A percentile compares a stretch with the other conserved stretches of the same genome.
Evolutionary conservation across 768 basidiomycete genomes (phyloP).

Genomic region (Boletus reticuloceps): DNA sequence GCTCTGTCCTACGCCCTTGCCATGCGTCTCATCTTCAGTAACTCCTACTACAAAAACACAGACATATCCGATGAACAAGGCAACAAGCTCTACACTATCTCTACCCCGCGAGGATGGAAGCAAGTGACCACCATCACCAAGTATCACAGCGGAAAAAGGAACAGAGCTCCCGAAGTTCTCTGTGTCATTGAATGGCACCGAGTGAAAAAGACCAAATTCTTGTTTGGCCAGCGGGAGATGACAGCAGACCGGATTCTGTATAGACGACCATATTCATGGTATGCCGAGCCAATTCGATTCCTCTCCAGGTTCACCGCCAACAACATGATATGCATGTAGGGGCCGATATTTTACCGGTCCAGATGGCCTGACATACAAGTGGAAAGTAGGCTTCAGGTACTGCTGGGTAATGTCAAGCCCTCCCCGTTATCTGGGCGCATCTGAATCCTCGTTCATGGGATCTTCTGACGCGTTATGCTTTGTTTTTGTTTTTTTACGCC

Average conservation of each 20-base stretch:
- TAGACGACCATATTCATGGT: slow-evolving; percentile 11
- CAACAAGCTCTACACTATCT: slow-evolving; percentile 18
- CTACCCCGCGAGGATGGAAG: slow-evolving; percentile 13
- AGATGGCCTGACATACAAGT: slow-evolving; percentile 32
- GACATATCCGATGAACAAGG: slow-evolving; percentile 15
- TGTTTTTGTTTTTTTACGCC: not conserved
- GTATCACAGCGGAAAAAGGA: not conserved
- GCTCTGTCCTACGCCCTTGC: not conserved
- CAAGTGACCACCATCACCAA: slow-evolving; percentile 13
- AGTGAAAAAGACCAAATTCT: slow-evolving; percentile 25
- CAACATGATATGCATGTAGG: slow-evolving; percentile 5
- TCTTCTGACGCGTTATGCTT: not conserved
- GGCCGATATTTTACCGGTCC: slow-evolving; percentile 28
- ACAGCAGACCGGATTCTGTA: slow-evolving; percentile 14
- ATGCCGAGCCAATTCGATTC: not conserved
- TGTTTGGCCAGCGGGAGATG: slow-evolving; percentile 23
- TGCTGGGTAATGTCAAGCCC: slow-evolving; percentile 21
- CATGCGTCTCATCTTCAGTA: slow-evolving; percentile 20
- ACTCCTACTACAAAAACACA: slow-evolving; percentile 16
- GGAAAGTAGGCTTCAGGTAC: slow-evolving; percentile 23
- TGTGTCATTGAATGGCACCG: slow-evolving; percentile 32
- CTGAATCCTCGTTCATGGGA: not conserved
- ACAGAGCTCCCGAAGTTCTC: slow-evolving; percentile 9
- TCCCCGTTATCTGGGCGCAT: not conserved
- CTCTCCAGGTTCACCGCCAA: not conserved